A percentile compares a stretch with the other conserved stretches of the same genome.
These are phyloP conservation scores for Zymoseptoria passerinii DNA, from an alignment of 2,329 filamentous ascomycete genomes.

Conservation along the genomic window DNA sequence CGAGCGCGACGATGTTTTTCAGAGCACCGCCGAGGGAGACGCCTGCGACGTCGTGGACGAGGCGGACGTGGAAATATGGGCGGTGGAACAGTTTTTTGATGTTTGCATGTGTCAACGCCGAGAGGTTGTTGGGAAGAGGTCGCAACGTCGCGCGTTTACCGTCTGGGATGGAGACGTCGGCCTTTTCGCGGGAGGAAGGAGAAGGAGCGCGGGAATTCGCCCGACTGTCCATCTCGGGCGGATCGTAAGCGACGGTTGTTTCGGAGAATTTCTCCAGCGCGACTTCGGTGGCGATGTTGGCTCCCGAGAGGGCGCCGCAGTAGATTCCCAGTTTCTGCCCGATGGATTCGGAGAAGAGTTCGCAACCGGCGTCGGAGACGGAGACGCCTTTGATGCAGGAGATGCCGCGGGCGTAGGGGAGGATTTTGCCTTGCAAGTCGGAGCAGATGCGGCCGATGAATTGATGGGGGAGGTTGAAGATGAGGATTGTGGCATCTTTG, in stretches of 20 bases:
- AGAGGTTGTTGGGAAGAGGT: conserved; percentile 72
- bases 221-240: conserved; percentile 77
- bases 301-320: conserved; percentile 88
- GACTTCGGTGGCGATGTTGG: conserved; percentile 93
- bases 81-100: conserved; percentile 86
- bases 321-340: conserved; percentile 88
- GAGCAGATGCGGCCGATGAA: conserved; percentile 85
- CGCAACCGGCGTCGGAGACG: conserved; percentile 76
- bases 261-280: conserved; percentile 94
- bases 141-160: conserved; percentile 35
- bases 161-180: background rate
- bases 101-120: conserved; percentile 73
- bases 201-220: conserved; percentile 55
- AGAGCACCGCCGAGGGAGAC: conserved; percentile 89
- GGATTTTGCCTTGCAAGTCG: conserved; percentile 75
- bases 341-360: conserved; percentile 91
- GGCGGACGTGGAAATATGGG: conserved; percentile 92
- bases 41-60: conserved; percentile 91
- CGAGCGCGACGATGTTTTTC: conserved; percentile 94
- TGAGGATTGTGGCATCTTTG: conserved; percentile 73
- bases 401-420: conserved; percentile 86
- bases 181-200: conserved; percentile 22
- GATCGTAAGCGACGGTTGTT: conserved; percentile 93
- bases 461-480: conserved; percentile 96
- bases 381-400: conserved; percentile 98